phyloP scores from a whole-genome alignment of 2,329 filamentous ascomycete species.

The Bisporella sp. region DNA sequence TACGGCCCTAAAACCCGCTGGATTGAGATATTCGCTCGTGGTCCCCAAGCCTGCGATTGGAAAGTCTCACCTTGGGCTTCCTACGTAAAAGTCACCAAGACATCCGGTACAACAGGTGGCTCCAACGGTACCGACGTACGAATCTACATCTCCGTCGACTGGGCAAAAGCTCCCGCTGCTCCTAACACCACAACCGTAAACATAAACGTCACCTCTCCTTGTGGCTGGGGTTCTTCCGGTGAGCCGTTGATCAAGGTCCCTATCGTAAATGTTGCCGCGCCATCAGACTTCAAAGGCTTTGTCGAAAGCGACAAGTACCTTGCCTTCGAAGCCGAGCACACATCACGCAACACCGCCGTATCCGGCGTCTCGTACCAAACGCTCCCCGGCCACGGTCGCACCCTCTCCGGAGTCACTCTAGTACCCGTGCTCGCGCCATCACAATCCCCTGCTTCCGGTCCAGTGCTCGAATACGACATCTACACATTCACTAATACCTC shows the following conservation, averaged over 20 bases:
- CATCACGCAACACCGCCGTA: conserved; percentile 34
- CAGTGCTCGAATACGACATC: conserved; percentile 52
- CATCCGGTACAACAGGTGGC: conserved; percentile 41
- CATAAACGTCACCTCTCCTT: conserved; percentile 45
- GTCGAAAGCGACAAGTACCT: conserved; percentile 54
- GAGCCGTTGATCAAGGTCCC: conserved; percentile 47
- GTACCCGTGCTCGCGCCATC: conserved; percentile 44
- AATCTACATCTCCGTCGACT: conserved; percentile 49
- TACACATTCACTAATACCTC: conserved; percentile 49
- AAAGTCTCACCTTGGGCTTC: conserved; percentile 37
- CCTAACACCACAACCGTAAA: conserved; percentile 39
- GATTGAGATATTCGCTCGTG: conserved; percentile 58
- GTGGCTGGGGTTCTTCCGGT: conserved; percentile 36
- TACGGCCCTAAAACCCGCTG: conserved; percentile 50
- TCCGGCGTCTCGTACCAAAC: conserved; percentile 38
- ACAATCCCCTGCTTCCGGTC: conserved; percentile 40
- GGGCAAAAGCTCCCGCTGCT: conserved; percentile 36
- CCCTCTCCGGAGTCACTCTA: conserved; percentile 49
- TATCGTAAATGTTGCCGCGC: conserved; percentile 41
- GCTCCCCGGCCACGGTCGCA: conserved; percentile 50
- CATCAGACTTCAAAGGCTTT: conserved; percentile 50
- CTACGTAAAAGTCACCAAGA: conserved; percentile 46
- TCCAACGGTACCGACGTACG: conserved; percentile 42
- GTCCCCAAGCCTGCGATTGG: conserved; percentile 45
- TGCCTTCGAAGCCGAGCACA: conserved; percentile 47